phyloP scores from a whole-genome alignment of 352 stramenopile species.

The Albugo candida region DNA sequence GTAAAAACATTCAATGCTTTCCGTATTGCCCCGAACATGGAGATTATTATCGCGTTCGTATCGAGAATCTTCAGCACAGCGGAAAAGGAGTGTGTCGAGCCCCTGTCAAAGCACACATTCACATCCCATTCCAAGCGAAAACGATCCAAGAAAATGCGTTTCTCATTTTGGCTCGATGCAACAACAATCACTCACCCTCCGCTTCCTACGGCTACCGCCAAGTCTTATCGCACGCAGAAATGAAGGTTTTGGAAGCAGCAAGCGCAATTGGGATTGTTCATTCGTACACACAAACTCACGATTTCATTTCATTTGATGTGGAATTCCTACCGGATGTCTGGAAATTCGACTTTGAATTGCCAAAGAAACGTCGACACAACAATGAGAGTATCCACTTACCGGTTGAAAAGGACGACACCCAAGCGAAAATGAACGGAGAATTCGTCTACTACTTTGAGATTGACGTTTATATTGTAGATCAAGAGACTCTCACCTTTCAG shows the following conservation, averaged over 20 bases:
- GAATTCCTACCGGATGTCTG: conserved; percentile 77
- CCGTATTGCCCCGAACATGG: conserved; percentile 76
- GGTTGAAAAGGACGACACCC: conserved; percentile 10
- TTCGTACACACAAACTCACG: conserved; percentile 20
- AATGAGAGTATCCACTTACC: conserved; percentile 10
- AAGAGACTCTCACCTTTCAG: conserved; percentile 33
- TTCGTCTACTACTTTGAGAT: conserved; percentile 80
- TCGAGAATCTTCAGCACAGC: conserved; percentile 63
- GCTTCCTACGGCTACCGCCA: conserved; percentile 25
- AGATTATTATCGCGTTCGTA: conserved; percentile 78
- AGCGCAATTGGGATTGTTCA: conserved; percentile 49
- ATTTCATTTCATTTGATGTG: conserved; percentile 51
- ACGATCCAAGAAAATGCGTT: conserved; percentile 1
- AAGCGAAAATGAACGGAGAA: conserved; percentile 23
- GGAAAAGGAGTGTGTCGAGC: conserved; percentile 74
- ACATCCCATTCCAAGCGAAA: conserved; percentile 18
- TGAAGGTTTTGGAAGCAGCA: conserved; percentile 45
- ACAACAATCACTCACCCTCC: conserved; percentile 66
- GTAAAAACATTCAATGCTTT: conserved; percentile 86
- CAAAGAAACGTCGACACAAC: conserved; percentile 67
- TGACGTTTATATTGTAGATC: conserved; percentile 45
- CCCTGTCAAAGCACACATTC: conserved; percentile 48
- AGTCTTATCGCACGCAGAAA: conserved; percentile 27
- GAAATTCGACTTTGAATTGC: conserved; percentile 80
- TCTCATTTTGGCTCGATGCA: conserved; percentile 52